Base-by-base conservation (phyloP, 1,284 basidiomycete genomes). In the Puccinia horiana region DNA sequence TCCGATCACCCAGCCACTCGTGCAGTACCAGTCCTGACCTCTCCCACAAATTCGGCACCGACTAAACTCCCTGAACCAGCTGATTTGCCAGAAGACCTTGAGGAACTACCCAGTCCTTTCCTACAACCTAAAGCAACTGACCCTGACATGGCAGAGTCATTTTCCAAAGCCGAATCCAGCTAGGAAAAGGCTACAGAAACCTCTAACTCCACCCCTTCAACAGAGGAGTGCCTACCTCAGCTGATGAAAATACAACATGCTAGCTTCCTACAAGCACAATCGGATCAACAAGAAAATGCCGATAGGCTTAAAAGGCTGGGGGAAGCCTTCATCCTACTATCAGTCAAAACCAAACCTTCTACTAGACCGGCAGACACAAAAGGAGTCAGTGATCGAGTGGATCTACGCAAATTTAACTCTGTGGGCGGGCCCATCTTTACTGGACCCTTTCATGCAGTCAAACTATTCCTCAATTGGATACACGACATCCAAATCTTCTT, bases 381-480 rank as follows among this genome's bases (percentile, higher is more conserved):
- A n/a, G n/a, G n/a, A n/a, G n/a, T n/a, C n/a, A n/a, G n/a, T n/a
- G n/a, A n/a, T n/a, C n/a, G n/a, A n/a, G n/a, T n/a, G n/a, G n/a
- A n/a, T n/a, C n/a, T n/a, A n/a, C n/a, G n/a, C n/a, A n/a, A n/a
- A n/a, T n/a, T n/a, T n/a, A n/a, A n/a, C n/a, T n/a, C n/a, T n/a
- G n/a, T n/a, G n/a, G n/a, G n/a, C n/a, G n/a, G 47, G 32, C 9
- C 72, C 52, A 12, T 5, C 12, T 18, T 56, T 37, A 2, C 35
- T 5, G 52, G 72, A 20, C 72, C 72, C 1, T 40, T 54, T 26
- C 61, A 54, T 2, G 40, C 42, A 5, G 40, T 67, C 18, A 32
- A 79, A n/a, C 61, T 9, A 23, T 79, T 79, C 49, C 2, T 79
- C 14, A 67, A 54, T 32, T 79, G 76, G 76, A 40, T 69, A 2